phyloP scores from a whole-genome alignment of 169 alveolate species.

The Theileria equi region DNA sequence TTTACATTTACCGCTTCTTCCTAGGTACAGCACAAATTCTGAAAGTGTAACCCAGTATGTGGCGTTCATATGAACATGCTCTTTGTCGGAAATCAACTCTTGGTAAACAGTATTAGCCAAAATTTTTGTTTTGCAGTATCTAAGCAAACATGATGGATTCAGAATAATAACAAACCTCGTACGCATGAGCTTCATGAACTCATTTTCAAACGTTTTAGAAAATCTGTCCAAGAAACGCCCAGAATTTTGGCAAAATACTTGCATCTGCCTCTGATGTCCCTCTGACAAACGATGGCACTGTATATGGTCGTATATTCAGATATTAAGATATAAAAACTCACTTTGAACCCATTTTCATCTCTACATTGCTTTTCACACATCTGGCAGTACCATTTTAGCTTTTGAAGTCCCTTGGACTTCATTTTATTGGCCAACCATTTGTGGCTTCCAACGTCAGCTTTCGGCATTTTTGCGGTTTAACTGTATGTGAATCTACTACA shows the following conservation, averaged over 20 bases:
- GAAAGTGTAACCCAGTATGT: constrained; percentile 92
- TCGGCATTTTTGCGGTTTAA: constrained; percentile 83
- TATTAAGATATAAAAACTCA: neutral
- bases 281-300: constrained; percentile 90
- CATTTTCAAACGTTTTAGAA: constrained; percentile 85
- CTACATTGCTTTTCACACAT: constrained; percentile 94
- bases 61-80: constrained; percentile 92
- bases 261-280: constrained; percentile 91
- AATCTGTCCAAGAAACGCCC: constrained; percentile 88
- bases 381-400: constrained; percentile 93
- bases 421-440: constrained; percentile 93
- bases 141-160: constrained; percentile 2
- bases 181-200: constrained; percentile 86
- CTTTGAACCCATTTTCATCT: constrained; percentile 93
- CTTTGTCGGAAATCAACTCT: constrained; percentile 85
- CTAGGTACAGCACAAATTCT: constrained; percentile 83
- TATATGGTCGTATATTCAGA: neutral
- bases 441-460: constrained; percentile 89
- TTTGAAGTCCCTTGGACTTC: constrained; percentile 91
- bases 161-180: constrained; percentile 56
- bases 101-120: constrained; percentile 88
- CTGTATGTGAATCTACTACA: no score
- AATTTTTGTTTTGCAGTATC: constrained; percentile 77
- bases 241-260: constrained; percentile 86
- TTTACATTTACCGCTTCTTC: constrained; percentile 87